A percentile compares a stretch with the other conserved stretches of the same genome.
phyloP scores from a whole-genome alignment of 1,284 basidiomycete species.

The Thelephora terrestris region DNA sequence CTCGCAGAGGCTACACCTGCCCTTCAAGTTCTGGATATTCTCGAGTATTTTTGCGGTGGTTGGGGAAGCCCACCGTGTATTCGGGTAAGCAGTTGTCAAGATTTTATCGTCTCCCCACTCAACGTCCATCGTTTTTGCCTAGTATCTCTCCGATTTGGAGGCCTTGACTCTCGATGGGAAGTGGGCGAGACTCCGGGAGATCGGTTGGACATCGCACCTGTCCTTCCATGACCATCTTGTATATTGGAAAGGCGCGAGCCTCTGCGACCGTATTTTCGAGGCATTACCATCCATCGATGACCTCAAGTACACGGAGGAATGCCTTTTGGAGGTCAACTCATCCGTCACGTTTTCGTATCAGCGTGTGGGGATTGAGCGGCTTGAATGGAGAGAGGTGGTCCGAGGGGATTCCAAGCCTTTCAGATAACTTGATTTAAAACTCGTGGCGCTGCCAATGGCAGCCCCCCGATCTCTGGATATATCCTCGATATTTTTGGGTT shows the following conservation, averaged over 20 bases:
- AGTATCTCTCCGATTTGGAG: not conserved
- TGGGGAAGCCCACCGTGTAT: not conserved
- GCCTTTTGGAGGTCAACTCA: not conserved
- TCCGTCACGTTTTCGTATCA: not conserved
- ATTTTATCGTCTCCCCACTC: too few relatives aligned
- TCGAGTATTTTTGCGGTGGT: not conserved
- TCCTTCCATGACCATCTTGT: not conserved
- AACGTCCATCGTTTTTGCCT: not conserved
- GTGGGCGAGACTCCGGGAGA: not conserved
- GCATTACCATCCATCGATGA: not conserved
- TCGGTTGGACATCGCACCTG: not conserved
- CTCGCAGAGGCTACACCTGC: not conserved
- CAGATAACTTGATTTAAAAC: too few relatives aligned
- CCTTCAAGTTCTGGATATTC: not conserved
- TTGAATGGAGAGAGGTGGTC: not conserved
- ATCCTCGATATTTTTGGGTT: too few relatives aligned
- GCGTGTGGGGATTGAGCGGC: not conserved
- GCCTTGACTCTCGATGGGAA: not conserved
- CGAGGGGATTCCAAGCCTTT: too few relatives aligned
- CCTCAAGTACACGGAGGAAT: not conserved
- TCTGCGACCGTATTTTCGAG: not conserved
- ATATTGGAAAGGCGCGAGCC: not conserved
- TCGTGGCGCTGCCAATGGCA: too few relatives aligned
- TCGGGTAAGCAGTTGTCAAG: not conserved
- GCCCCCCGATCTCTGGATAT: too few relatives aligned